These are phyloP conservation scores for Colletotrichum sp. DNA, from an alignment of 2,329 filamentous ascomycete species.

Conservation along the genomic window DNA sequence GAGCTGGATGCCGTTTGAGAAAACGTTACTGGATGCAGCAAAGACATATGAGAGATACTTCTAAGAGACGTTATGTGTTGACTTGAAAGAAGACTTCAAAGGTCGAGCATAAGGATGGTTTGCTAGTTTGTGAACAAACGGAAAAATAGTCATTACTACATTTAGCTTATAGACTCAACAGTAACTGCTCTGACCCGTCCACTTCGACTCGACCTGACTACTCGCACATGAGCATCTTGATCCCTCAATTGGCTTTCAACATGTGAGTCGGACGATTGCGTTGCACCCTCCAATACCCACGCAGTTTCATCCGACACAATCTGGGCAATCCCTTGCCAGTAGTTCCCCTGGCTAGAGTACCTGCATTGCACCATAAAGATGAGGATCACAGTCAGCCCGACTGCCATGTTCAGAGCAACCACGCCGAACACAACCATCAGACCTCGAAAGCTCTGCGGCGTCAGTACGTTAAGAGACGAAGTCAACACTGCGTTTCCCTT, in stretches of 20 bases:
- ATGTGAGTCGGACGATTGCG: constrained; percentile 19
- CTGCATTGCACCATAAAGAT: constrained; percentile 22
- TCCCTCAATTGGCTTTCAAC: neutral
- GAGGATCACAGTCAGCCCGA: constrained; percentile 16
- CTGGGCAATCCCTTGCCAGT: constrained; percentile 27
- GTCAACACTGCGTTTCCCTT: neutral
- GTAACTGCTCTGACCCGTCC: neutral
- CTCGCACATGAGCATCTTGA: neutral
- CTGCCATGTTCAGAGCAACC: constrained; percentile 8
- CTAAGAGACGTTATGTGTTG: too few relatives aligned
- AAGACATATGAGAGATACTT: constrained; percentile 12
- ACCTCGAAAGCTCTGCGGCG: neutral
- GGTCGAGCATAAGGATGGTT: too few relatives aligned
- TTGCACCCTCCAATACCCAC: constrained; percentile 22
- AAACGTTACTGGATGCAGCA: constrained; percentile 12
- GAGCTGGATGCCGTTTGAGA: constrained; percentile 5
- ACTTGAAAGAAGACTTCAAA: too few relatives aligned
- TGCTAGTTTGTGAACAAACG: too few relatives aligned
- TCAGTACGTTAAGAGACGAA: neutral
- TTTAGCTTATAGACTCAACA: too few relatives aligned
- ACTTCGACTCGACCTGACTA: neutral
- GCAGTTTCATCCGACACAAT: constrained; percentile 25
- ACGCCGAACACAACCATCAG: neutral
- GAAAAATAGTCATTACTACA: too few relatives aligned
- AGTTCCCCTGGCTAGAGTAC: constrained; percentile 24